Evolutionary conservation across 371 early-diverging fungal species (phyloP), one percentile per base, ranked within the genome.

Genomic region (Catenaria anguillulae): DNA sequence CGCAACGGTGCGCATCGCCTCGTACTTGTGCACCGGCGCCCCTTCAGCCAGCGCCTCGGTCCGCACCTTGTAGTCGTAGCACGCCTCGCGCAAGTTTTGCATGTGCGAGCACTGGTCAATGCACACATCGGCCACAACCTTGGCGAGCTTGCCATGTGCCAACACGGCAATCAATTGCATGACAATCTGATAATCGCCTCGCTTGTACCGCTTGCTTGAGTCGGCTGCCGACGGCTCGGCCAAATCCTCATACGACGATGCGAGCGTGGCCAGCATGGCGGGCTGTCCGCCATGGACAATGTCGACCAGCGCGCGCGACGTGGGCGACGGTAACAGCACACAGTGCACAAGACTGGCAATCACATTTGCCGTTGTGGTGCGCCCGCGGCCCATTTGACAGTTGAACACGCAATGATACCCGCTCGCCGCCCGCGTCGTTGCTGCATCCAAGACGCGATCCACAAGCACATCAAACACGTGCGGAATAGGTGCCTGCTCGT

Each of bases 331-430:
- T 13, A 50, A 2, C 5, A 72, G 63, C 52, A 75, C 65, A 62
- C 70, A 65, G 59, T 76, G 63, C 56, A 73, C 59, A 2, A 85
- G 64, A 46, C 80, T 80, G 1, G 87, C 77, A 13, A 78, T 80
- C 34, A 86, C 75, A 78, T 84, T 84, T 10, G 84, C 87, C 10
- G 86, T 85, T 0, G 87, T 88, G 2, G 89, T 88, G 23, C 89
- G 74, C 8, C 89, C 89, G 34, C 87, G 86, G 10, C 88, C 88
- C 88, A 88, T 88, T 64, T 88, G 88, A 67, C 88, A 88, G 62
- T 87, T 87, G 69, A 85, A 88, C 46, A 88, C 63, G 29, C 31
- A 29, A 21, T 50, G 26, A 15, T 31, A 24, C 2, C 59, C 43
- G 35, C 42, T 4, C 2, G 43, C 43, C 6, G 40, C 43, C 42